Evolutionary conservation across 352 stramenopile genomes (phyloP).

Genomic region (Phytopythium boreale): DNA sequence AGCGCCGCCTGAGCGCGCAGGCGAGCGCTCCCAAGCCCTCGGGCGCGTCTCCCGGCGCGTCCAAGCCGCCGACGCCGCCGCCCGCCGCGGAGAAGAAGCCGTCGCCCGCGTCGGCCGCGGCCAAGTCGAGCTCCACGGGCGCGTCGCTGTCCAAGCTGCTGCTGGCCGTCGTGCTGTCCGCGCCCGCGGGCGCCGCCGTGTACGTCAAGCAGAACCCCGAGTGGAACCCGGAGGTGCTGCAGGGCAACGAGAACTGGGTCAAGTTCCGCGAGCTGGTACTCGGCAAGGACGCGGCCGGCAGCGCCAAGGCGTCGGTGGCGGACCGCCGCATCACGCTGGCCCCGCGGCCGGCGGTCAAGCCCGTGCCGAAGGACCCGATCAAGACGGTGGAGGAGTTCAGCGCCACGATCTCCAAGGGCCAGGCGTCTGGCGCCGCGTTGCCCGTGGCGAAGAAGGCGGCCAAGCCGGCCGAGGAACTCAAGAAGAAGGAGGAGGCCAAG

Average conservation of each 20-base stretch:
- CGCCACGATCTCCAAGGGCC: conserved; percentile 37
- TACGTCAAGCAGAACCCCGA: conserved; percentile 78
- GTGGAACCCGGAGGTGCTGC: conserved; percentile 67
- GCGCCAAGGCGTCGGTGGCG: conserved; percentile 8
- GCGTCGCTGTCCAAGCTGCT: conserved; percentile 49
- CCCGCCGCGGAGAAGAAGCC: background rate
- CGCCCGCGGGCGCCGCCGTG: conserved; percentile 46
- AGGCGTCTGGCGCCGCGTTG: conserved; percentile 13
- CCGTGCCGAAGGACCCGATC: conserved; percentile 17
- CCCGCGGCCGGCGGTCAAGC: background rate
- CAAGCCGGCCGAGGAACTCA: conserved; percentile 7
- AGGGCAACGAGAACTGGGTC: conserved; percentile 61
- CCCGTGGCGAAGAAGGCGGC: conserved; percentile 19
- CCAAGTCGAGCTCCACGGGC: conserved; percentile 31
- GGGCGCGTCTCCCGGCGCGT: background rate
- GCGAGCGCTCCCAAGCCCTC: background rate
- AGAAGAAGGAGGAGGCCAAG: conserved; percentile 20
- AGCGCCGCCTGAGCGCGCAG: conserved; percentile 6
- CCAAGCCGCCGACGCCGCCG: background rate
- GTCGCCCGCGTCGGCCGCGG: conserved; percentile 13
- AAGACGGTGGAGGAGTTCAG: conserved; percentile 49
- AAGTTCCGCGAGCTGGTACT: conserved; percentile 77
- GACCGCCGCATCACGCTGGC: conserved; percentile 15
- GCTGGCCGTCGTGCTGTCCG: conserved; percentile 43
- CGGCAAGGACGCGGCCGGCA: conserved; percentile 18